phyloP scores from a whole-genome alignment of 768 basidiomycete species.

The Termitomyces eurrhizus region DNA sequence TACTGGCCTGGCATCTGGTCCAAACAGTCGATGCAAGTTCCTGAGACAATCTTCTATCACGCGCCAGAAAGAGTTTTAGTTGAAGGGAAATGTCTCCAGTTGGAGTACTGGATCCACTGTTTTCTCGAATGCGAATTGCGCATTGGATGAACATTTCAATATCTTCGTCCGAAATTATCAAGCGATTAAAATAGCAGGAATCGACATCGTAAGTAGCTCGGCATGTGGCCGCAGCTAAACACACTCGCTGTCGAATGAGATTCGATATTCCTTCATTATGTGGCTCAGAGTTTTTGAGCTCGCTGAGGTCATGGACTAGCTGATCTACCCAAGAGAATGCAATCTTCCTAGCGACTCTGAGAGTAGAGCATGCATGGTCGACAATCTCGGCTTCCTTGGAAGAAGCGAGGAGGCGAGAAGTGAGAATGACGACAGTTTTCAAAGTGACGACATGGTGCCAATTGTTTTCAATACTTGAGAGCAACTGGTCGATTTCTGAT shows the following conservation, averaged over 20 bases:
- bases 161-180: constrained; percentile 22
- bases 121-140: constrained; percentile 19
- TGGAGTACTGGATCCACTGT: not conserved
- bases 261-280: not conserved
- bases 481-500: constrained; percentile 27
- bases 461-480: constrained; percentile 33
- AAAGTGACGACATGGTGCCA: constrained; percentile 35
- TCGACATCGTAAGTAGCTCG: constrained; percentile 23
- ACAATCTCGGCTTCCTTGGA: constrained; percentile 11
- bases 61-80: not conserved
- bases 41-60: not conserved
- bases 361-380: constrained; percentile 17
- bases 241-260: constrained; percentile 5
- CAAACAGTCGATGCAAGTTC: not conserved
- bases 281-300: not conserved
- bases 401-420: constrained; percentile 31
- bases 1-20: not conserved
- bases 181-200: not conserved
- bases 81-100: not conserved
- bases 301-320: not conserved
- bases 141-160: constrained; percentile 20
- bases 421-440: constrained; percentile 29
- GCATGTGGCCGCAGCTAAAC: constrained; percentile 6
- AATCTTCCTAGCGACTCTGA: constrained; percentile 19
- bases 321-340: constrained; percentile 6